Conservation (phyloP, 75 land plant genomes). For the Larix kaempferi region DNA sequence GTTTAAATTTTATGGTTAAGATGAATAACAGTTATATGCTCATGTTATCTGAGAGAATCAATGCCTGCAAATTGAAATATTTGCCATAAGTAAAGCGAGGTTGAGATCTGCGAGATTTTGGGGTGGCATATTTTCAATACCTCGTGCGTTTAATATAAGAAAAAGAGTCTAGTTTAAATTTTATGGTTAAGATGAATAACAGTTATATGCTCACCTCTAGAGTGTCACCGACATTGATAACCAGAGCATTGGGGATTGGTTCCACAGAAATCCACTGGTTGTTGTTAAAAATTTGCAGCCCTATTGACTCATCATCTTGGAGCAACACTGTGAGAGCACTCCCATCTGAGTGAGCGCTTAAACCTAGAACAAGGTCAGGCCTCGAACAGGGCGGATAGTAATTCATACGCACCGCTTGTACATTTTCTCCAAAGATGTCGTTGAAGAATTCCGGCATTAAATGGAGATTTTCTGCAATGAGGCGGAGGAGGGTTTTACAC, state of each 20-base stretch:
- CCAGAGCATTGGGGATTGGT: constrained; percentile 65
- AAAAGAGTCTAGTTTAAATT: too few relatives aligned
- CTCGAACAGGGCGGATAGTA: constrained; percentile 35
- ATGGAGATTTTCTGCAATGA: constrained; percentile 47
- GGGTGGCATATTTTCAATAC: too few relatives aligned
- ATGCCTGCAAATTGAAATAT: too few relatives aligned
- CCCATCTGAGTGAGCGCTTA: constrained; percentile 38
- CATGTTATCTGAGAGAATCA: too few relatives aligned
- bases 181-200: too few relatives aligned
- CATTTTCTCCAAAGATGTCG: constrained; percentile 24
- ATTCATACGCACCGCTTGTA: constrained; percentile 32
- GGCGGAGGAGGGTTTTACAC: constrained; percentile 23
- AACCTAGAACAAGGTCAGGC: constrained; percentile 32
- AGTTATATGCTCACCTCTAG: constrained; percentile 48
- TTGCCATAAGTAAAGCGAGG: too few relatives aligned
- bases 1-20: too few relatives aligned
- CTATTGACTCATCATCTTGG: constrained; percentile 18
- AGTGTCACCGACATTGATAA: constrained; percentile 82
- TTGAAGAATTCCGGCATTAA: constrained; percentile 9
- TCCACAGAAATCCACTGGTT: constrained; percentile 71
- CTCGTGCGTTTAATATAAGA: too few relatives aligned
- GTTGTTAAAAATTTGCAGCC: constrained; percentile 42
- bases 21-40: too few relatives aligned
- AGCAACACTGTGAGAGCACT: constrained; percentile 39
- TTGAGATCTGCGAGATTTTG: too few relatives aligned